Conservation (phyloP, 345 rosid species). For the Citrus hindsii region DNA sequence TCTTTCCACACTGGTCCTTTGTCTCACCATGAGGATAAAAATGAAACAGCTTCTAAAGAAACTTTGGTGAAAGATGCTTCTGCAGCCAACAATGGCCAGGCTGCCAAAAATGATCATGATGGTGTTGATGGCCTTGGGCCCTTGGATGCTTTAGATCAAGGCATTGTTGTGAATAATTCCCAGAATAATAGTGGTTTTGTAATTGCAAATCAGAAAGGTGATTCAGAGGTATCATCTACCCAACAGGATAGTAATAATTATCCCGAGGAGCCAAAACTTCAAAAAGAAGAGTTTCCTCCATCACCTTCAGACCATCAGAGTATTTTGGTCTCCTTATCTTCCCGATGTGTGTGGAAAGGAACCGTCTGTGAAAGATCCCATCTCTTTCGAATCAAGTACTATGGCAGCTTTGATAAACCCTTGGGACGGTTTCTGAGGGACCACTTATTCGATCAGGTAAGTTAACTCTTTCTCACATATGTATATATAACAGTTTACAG, state of each 20-base stretch:
- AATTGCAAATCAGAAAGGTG: conserved; percentile 26
- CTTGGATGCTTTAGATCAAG: conserved; percentile 23
- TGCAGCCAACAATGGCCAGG: conserved; percentile 26
- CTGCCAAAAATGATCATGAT: conserved; percentile 23
- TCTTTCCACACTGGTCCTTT: conserved; percentile 14
- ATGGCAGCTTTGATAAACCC: conserved; percentile 95
- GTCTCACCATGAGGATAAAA: conserved; percentile 35
- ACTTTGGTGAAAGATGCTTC: conserved; percentile 26
- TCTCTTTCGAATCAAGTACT: conserved; percentile 92
- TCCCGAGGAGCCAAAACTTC: conserved; percentile 43
- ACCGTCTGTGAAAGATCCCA: conserved; percentile 95
- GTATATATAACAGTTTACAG: background rate
- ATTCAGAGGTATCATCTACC: conserved; percentile 35
- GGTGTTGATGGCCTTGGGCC: conserved; percentile 21
- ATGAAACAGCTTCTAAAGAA: conserved; percentile 31
- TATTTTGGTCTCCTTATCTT: conserved; percentile 94
- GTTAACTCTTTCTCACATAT: conserved; percentile 10
- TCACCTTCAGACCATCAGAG: conserved; percentile 96
- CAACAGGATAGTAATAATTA: conserved; percentile 38
- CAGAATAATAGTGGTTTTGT: conserved; percentile 23
- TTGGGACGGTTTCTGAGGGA: conserved; percentile 92
- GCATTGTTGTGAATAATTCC: conserved; percentile 25
- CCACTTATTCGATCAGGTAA: conserved; percentile 89
- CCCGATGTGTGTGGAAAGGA: conserved; percentile 98
- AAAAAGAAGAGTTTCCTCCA: conserved; percentile 87